These are phyloP conservation scores for Aphelidium insulamus DNA, from an alignment of 371 early-diverging fungal genomes.

Conservation along the genomic window DNA sequence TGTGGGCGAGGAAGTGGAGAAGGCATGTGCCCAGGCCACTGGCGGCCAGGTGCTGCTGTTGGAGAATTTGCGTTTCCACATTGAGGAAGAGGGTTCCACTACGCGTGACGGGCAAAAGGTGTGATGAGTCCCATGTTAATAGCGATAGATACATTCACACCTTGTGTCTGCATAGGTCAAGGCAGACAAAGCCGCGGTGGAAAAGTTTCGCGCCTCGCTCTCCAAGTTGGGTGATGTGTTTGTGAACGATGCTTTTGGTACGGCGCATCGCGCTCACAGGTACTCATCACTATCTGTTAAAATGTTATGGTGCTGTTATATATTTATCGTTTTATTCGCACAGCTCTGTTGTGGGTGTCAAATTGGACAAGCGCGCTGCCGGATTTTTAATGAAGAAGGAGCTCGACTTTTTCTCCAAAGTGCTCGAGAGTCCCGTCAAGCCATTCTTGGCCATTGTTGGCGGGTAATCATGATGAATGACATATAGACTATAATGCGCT, in stretches of 20 bases:
- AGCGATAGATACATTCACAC: neutral
- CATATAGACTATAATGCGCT: conserved; percentile 1
- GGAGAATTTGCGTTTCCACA: conserved; percentile 96
- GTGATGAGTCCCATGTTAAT: too few relatives aligned
- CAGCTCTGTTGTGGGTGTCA: conserved; percentile 90
- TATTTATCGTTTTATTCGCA: conserved; percentile 14
- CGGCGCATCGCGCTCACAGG: conserved; percentile 94
- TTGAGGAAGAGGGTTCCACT: conserved; percentile 91
- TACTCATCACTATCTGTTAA: conserved; percentile 3
- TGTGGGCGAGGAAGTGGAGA: conserved; percentile 73
- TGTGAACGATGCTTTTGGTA: conserved; percentile 97
- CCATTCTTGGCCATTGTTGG: conserved; percentile 97
- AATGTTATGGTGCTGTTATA: neutral
- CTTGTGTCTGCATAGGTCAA: conserved; percentile 15
- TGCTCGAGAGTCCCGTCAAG: conserved; percentile 67
- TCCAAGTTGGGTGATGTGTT: conserved; percentile 87
- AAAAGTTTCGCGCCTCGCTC: conserved; percentile 71
- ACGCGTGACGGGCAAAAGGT: conserved; percentile 76
- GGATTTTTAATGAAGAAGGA: conserved; percentile 98
- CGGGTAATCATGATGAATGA: conserved; percentile 27
- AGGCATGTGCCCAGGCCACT: conserved; percentile 42
- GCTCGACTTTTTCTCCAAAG: conserved; percentile 91
- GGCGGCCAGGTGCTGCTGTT: conserved; percentile 77
- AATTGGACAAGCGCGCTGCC: conserved; percentile 70
- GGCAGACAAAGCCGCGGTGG: conserved; percentile 58